Evolutionary conservation across 805 yeast species (phyloP).

Genomic region (Nakazawaea holstii): DNA sequence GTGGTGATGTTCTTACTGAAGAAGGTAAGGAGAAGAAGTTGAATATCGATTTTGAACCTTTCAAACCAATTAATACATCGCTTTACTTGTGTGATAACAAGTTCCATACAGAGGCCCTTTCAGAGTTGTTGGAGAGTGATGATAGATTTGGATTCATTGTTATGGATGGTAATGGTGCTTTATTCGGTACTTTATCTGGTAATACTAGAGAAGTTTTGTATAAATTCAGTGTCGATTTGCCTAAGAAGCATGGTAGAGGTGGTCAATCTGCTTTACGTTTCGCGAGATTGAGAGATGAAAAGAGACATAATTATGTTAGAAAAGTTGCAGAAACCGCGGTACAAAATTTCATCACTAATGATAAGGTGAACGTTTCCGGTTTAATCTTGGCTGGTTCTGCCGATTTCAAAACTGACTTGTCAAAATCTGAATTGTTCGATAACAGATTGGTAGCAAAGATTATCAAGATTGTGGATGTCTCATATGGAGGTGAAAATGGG

Average conservation of each 20-base stretch:
- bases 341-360: slow-evolving; percentile 91
- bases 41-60: slow-evolving; percentile 96
- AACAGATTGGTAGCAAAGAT: slow-evolving; percentile 81
- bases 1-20: slow-evolving; percentile 97
- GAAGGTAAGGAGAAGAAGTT: slow-evolving; percentile 98
- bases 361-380: slow-evolving; percentile 92
- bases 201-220: slow-evolving; percentile 95
- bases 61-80: slow-evolving; percentile 98
- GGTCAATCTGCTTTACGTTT: slow-evolving; percentile 99
- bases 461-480: slow-evolving; percentile 89
- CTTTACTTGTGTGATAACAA: slow-evolving; percentile 94
- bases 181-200: slow-evolving; percentile 93
- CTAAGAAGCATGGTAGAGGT: slow-evolving; percentile 99
- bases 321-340: slow-evolving; percentile 98
- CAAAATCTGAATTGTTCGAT: slow-evolving; percentile 91
- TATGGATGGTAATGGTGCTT: slow-evolving; percentile 99
- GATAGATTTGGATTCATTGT: slow-evolving; percentile 96
- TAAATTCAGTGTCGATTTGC: slow-evolving; percentile 94
- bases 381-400: slow-evolving; percentile 98
- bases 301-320: slow-evolving; percentile 97
- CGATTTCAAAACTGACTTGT: slow-evolving; percentile 93
- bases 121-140: slow-evolving; percentile 91
- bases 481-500: slow-evolving; percentile 99
- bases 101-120: slow-evolving; percentile 94
- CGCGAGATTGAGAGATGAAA: slow-evolving; percentile 97